Percentiles rank a stretch among this genome's conserved stretches.
Evolutionary conservation across 805 yeast genomes (phyloP).

Genomic region (Teunomyces barrocoloradensis): DNA sequence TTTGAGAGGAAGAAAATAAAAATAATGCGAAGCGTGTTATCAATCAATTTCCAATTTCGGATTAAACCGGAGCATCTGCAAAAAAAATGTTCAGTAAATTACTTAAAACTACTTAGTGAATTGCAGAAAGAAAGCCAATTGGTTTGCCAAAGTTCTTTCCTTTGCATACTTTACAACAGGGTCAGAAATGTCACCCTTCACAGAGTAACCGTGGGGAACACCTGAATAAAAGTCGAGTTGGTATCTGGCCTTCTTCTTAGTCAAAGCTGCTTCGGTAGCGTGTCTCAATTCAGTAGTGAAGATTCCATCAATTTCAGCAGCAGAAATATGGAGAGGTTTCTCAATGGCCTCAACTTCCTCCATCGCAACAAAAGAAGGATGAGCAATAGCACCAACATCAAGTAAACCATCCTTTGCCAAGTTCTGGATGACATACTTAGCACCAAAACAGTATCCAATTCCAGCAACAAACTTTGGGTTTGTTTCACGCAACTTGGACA

Average conservation of each 20-base stretch:
- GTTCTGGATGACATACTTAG: constrained; percentile 25
- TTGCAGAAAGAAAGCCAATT: constrained; percentile 18
- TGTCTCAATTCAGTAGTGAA: constrained; percentile 65
- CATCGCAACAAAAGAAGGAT: constrained; percentile 70
- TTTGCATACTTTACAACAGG: constrained; percentile 60
- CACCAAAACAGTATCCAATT: constrained; percentile 26
- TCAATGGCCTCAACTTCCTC: constrained; percentile 61
- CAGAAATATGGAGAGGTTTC: constrained; percentile 70
- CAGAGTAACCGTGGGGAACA: constrained; percentile 74
- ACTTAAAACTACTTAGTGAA: not conserved
- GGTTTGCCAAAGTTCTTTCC: constrained; percentile 58
- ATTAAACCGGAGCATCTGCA: too few relatives aligned
- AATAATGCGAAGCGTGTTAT: too few relatives aligned
- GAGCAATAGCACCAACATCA: constrained; percentile 72
- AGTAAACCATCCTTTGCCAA: constrained; percentile 33
- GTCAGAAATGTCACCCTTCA: constrained; percentile 64
- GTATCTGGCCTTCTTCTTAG: constrained; percentile 52
- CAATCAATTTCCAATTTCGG: too few relatives aligned
- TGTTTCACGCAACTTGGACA: constrained; percentile 4
- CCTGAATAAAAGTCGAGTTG: constrained; percentile 62
- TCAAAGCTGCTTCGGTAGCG: constrained; percentile 56
- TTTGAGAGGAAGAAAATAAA: too few relatives aligned
- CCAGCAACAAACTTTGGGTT: constrained; percentile 9
- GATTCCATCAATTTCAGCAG: constrained; percentile 69
- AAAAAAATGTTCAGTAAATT: too few relatives aligned